These are phyloP conservation scores for Heracleum sosnowskyi DNA, from an alignment of 129 eudicot species.

Conservation along the genomic window DNA sequence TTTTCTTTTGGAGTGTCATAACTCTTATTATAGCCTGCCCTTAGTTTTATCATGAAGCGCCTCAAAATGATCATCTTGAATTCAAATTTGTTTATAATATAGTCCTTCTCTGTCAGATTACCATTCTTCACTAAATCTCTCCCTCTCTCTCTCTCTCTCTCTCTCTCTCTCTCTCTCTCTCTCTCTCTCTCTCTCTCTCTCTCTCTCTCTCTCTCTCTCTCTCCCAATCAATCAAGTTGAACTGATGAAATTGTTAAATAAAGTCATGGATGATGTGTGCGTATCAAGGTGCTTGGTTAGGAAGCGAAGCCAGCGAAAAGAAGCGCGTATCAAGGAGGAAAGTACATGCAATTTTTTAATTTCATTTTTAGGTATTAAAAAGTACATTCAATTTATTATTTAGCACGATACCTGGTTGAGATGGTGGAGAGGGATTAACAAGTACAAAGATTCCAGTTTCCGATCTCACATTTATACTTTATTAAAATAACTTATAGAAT, in stretches of 20 bases:
- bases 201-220: no score
- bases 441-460: not conserved
- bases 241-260: not conserved
- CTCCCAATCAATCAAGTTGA: not conserved
- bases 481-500: no score
- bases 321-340: constrained; percentile 5
- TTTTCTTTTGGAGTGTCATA: not conserved
- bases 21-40: not conserved
- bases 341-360: not conserved
- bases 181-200: no score
- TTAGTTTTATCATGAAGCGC: not conserved
- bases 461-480: not conserved
- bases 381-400: not conserved
- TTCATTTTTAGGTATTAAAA: not conserved
- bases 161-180: no score
- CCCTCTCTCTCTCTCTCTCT: no score
- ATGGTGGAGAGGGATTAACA: not conserved
- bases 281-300: not conserved
- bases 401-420: not conserved
- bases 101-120: no score
- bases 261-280: not conserved
- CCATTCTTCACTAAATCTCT: no score
- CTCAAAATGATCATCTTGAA: no score
- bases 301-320: constrained; percentile 1
- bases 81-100: no score